Base-by-base conservation (phyloP, 208 protist species). In the Angomonas ambiguus region DNA sequence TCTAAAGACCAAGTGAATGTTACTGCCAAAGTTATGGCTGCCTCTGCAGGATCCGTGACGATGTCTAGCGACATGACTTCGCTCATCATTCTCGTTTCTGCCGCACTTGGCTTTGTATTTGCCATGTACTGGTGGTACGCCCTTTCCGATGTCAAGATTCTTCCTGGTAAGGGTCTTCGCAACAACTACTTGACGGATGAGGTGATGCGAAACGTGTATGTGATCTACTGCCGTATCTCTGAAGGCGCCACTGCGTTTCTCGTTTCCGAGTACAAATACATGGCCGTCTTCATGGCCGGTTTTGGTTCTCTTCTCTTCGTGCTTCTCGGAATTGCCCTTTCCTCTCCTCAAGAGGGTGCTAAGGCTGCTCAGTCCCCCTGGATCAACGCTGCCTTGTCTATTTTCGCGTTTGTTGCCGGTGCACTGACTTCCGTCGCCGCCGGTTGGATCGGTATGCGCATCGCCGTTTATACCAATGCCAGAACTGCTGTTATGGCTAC, bases 361-460 rank as follows among this genome's bases (percentile, higher is more conserved):
- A 60, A 71, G 61, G 53, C 79, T 0, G 62, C 67, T 10, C 30
- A 35, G 22, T 28, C 66, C 11, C 80, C 82, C 58, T 92, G 85
- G 85, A 51, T 61, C 16, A 93, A 82, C 63, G 88, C 88, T 11
- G 61, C 61, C 2, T 72, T 93, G 22, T 88, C 79, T 2, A 60
- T 88, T 33, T 74, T 93, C 31, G 70, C 87, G 13, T 95, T 96
- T 45, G 3, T 96, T 30, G 11, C 65, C 16, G 91, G 91, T 35
- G 83, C 85, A 8, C 5, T 92, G 48, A 93, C 89, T 3, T 94
- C 87, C 13, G 79, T 91, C n/a, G 60, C 65, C n/a, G 73, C 88
- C 13, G 91, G 91, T 22, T 92, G 82, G 80, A 88, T 96, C 67
- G 88, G 91, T 35, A 96, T 96, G 91, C 82, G 83, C 65, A 94